Evolutionary conservation across 2,329 filamentous ascomycete genomes (phyloP), one percentile per base, ranked within the genome.

Genomic region (Pseudogymnoascus sp.): DNA sequence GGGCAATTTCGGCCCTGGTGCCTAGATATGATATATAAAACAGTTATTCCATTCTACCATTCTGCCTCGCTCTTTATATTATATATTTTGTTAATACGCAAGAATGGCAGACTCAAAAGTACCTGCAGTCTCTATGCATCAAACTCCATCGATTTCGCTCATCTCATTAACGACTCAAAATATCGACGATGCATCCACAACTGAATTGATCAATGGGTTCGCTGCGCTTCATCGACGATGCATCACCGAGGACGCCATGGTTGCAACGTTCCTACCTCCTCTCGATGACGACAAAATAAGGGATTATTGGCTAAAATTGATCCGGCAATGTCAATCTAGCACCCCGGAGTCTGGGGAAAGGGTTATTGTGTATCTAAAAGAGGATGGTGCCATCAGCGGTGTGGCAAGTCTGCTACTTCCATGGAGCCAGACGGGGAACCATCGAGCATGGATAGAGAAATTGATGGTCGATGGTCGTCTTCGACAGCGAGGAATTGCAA

Each of bases 241-340:
- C 73, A 84, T 88, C 69, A 81, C 79, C 4, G 74, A 79, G 63
- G 83, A 84, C 72, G 65, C 79, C 68, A 81, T 80, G 65, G 77
- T 84, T 36, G 81, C 81, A 27, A 82, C 79, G 4, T 87, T 87
- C 69, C 75, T 84, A 12, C 82, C 83, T n/a, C 84, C 84, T 0
- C 74, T 87, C 35, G 78, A 79, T 58, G 77, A 83, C 69, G 75
- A 79, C 38, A 83, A 82, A 69, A 79, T 87, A 39, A 74, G 82
- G 31, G 67, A 74, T 7, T 86, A 80, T 77, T 87, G 84, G 84
- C 27, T 51, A 17, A n/a, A 25, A 10, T 17, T 51, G 27, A 51
- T 51, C 44, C 44, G 10, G 27, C 79, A 80, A 68, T 75, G 78
- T 21, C 74, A 78, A 25, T 78, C 82, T 61, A 74, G 77, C 21